Evolutionary conservation across 768 basidiomycete genomes (phyloP).

Genomic region (Leccinum imitatum): DNA sequence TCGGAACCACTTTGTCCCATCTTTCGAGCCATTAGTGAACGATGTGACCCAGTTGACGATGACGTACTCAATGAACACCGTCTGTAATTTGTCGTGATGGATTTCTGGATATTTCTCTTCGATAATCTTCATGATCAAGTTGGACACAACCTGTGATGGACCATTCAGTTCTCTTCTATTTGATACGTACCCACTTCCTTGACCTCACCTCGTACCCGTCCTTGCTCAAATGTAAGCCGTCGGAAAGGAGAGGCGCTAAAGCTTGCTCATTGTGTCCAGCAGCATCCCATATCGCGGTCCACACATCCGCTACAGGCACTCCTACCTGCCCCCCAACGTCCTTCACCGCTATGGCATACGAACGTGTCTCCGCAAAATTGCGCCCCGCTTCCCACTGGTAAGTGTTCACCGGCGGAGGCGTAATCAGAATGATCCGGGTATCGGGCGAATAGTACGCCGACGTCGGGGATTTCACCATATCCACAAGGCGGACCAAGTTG

Average conservation of each 20-base stretch:
- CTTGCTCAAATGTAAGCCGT: constrained; percentile 81
- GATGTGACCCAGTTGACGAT: not conserved
- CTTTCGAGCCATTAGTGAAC: constrained; percentile 15
- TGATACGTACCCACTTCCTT: not conserved
- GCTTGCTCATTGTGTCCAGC: constrained; percentile 59
- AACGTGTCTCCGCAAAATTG: constrained; percentile 56
- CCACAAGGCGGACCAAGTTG: constrained; percentile 65
- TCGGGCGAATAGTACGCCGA: constrained; percentile 67
- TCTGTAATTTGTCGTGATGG: constrained; percentile 58
- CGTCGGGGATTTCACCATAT: constrained; percentile 56
- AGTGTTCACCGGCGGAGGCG: constrained; percentile 81
- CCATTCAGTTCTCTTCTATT: constrained; percentile 3
- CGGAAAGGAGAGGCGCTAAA: constrained; percentile 54
- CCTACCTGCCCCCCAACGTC: constrained; percentile 54
- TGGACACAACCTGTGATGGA: constrained; percentile 59
- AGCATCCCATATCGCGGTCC: constrained; percentile 70
- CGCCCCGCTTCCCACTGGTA: constrained; percentile 51
- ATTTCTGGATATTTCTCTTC: constrained; percentile 61
- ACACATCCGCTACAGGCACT: constrained; percentile 72
- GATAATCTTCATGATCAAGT: constrained; percentile 59
- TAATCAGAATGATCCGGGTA: constrained; percentile 78
- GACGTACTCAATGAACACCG: constrained; percentile 62
- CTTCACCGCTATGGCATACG: constrained; percentile 70
- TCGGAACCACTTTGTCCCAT: constrained; percentile 24
- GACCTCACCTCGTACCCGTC: constrained; percentile 67